A percentile compares a stretch with the other conserved stretches of the same genome.
Evolutionary conservation across 805 yeast genomes (phyloP).

Genomic region (Candida namnaoensis): DNA sequence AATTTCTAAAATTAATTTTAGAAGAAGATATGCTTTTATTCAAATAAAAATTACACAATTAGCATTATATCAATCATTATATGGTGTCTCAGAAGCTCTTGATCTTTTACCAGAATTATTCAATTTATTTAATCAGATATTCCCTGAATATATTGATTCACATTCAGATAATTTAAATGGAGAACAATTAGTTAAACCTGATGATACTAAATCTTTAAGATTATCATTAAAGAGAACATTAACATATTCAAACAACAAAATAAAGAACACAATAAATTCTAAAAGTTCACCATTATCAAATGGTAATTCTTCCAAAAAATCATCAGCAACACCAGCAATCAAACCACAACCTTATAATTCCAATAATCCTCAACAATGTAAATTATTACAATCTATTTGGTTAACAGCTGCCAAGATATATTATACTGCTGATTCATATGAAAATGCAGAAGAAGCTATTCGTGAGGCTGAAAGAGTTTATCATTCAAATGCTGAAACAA

Average conservation of each 20-base stretch:
- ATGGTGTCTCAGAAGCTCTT: slow-evolving; percentile 50
- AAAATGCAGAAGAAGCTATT: slow-evolving; percentile 65
- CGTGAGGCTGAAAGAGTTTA: slow-evolving; percentile 55
- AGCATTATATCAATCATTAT: slow-evolving; percentile 53
- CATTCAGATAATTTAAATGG: too few species aligned
- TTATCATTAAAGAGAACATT: neutral
- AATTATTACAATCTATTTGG: slow-evolving; percentile 59
- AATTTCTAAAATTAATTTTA: slow-evolving; percentile 3
- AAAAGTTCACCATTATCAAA: neutral
- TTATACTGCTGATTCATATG: slow-evolving; percentile 38
- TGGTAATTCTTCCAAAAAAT: slow-evolving; percentile 3
- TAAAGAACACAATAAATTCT: slow-evolving; percentile 3
- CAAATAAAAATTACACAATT: slow-evolving; percentile 72
- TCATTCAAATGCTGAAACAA: slow-evolving; percentile 38
- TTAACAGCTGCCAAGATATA: slow-evolving; percentile 63
- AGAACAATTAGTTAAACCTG: too few species aligned
- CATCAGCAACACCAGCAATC: too few species aligned
- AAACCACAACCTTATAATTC: too few species aligned
- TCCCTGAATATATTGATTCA: slow-evolving; percentile 17
- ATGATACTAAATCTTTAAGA: neutral
- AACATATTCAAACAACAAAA: neutral
- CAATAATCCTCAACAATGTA: slow-evolving; percentile 21
- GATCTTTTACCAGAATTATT: slow-evolving; percentile 64
- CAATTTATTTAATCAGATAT: slow-evolving; percentile 43
- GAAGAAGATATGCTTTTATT: slow-evolving; percentile 37